phyloP scores from a whole-genome alignment of 192 early-diverging fungal species.

The Phycomyces blakesleeanus region DNA sequence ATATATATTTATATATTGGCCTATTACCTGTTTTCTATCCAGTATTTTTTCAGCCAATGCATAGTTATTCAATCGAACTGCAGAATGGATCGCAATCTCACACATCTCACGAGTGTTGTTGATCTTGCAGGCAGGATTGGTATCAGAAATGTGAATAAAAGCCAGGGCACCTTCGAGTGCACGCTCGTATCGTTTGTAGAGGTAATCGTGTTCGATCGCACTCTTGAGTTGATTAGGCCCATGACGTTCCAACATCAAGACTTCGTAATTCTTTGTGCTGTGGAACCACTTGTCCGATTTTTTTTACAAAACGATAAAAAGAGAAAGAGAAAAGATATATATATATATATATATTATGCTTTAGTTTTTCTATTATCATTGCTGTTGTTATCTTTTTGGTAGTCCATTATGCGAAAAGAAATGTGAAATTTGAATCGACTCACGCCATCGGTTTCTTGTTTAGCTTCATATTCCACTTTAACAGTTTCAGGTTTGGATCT shows the following conservation, averaged over 20 bases:
- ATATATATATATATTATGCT: background rate
- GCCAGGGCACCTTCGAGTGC: constrained; percentile 15
- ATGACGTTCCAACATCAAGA: constrained; percentile 19
- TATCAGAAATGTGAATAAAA: constrained; percentile 15
- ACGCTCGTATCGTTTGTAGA: constrained; percentile 22
- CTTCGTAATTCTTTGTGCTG: constrained; percentile 2
- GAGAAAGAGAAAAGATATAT: background rate
- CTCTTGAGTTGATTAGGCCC: constrained; percentile 27
- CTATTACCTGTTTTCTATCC: constrained; percentile 21
- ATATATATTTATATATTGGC: background rate
- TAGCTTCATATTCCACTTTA: constrained; percentile 19
- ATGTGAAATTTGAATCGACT: background rate
- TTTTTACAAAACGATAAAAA: too few relatives aligned
- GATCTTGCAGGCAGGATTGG: constrained; percentile 32
- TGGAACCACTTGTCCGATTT: constrained; percentile 36
- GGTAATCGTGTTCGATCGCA: constrained; percentile 29
- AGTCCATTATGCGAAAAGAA: too few relatives aligned
- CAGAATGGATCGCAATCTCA: constrained; percentile 41
- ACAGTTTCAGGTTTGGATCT: background rate
- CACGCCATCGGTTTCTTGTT: constrained; percentile 25
- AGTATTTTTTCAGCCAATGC: constrained; percentile 13
- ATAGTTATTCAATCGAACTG: constrained; percentile 23
- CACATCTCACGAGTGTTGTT: constrained; percentile 40
- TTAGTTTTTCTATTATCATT: too few relatives aligned
- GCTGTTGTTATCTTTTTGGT: too few relatives aligned